Base-by-base conservation (phyloP, 2,329 filamentous ascomycete species). In the Emydomyces testavorans region DNA sequence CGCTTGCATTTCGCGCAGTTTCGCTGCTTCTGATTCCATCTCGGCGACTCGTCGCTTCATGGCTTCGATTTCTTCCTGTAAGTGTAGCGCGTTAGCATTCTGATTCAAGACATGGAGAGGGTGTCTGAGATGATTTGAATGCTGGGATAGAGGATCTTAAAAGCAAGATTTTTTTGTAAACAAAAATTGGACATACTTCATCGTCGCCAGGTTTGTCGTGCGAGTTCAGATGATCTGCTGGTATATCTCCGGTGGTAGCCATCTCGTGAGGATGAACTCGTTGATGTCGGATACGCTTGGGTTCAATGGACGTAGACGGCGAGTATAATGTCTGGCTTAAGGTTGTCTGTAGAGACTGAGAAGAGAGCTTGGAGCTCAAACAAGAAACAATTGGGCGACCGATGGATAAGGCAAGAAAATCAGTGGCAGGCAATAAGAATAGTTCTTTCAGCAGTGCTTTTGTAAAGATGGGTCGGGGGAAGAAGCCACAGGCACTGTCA, bases 1-100 rank as follows among this genome's bases (percentile, higher is more conserved):
- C 48, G 82, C 82, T 65, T 92, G 85, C 85, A 92, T 89, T 67
- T 90, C 85, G 56, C 85, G 79, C 46, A 92, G 76, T 68, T 89
- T 89, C 50, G 83, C 83, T 4, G 85, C 85, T 71, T 92, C 85
- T 60, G 86, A 84, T 70, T 92, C 85, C 85, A 92, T 92, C 71
- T 92, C 85, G 54, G 83, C 85, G 53, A 92, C 85, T 57, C 85
- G 77, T 60, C 78, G 77, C 75, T 90, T 92, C 85, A 92, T 92
- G 50, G 83, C 85, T 52, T 79, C 80, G 60, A 92, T 90, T 67
- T 92, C 85, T 75, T 90, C 75, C 76, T 79, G 36, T 11, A 31
- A 28, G 21, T 18, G 26, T 39, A 24, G 18, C 18, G 6, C 20
- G 24, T 47, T 34, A 47, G 45, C 26, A 29, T 29, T 18, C 16